Evolutionary conservation across 345 rosid genomes (phyloP).

Genomic region (Salix caprea): DNA sequence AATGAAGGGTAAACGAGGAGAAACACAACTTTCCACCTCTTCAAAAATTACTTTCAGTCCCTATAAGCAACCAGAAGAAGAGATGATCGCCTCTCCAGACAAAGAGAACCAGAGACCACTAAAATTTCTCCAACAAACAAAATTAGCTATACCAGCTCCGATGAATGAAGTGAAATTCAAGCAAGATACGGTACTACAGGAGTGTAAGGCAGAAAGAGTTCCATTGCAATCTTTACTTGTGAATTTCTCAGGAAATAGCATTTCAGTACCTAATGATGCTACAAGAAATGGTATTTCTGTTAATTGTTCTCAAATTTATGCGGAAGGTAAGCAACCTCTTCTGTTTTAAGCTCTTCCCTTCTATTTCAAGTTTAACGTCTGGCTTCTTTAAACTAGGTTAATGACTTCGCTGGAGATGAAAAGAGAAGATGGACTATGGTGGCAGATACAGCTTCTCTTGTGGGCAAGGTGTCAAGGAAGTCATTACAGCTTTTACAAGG

Average conservation of each 20-base stretch:
- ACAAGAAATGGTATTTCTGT: constrained; percentile 30
- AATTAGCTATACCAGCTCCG: constrained; percentile 18
- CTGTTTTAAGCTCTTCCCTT: constrained; percentile 2
- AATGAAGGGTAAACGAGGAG: no score
- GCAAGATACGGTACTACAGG: constrained; percentile 15
- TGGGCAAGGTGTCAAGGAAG: no score
- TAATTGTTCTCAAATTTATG: constrained; percentile 7
- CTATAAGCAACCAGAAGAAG: constrained; percentile 31
- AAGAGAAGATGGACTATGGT: no score
- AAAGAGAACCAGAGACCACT: constrained; percentile 47
- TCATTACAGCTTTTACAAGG: no score
- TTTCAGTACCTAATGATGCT: constrained; percentile 20
- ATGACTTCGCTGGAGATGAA: no score
- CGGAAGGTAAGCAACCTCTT: constrained; percentile 27
- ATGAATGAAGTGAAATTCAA: constrained; percentile 32
- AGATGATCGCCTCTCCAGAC: constrained; percentile 27
- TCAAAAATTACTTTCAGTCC: constrained; percentile 31
- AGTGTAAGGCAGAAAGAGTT: constrained; percentile 32
- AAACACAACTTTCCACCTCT: constrained; percentile 10
- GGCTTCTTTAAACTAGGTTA: neutral
- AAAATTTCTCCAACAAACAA: constrained; percentile 31
- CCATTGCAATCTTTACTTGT: constrained; percentile 53
- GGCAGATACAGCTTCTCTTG: no score
- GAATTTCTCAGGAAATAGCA: constrained; percentile 28
- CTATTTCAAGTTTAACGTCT: constrained; percentile 10